Evolutionary conservation across 306 rosid genomes (phyloP).

Genomic region (Fragaria iinumae): DNA sequence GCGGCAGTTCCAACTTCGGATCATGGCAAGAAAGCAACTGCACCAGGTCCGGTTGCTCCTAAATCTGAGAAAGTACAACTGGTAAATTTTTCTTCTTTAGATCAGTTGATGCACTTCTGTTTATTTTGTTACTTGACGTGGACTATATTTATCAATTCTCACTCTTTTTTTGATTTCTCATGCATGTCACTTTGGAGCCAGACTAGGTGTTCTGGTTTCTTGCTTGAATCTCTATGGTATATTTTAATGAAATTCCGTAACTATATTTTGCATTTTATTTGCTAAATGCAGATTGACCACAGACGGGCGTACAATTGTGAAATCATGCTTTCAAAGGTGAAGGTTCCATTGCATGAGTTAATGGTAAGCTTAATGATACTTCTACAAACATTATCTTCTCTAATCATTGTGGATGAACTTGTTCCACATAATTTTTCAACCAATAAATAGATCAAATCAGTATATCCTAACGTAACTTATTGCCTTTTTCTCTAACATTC

Average conservation of each 20-base stretch:
- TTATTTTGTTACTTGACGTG: slow-evolving; percentile 15
- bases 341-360: slow-evolving; percentile 76
- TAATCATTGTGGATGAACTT: background rate
- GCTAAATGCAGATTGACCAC: slow-evolving; percentile 70
- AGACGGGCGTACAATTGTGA: slow-evolving; percentile 93
- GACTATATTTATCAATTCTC: background rate
- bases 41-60: slow-evolving; percentile 47
- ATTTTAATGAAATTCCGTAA: slow-evolving; percentile 7
- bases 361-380: slow-evolving; percentile 53
- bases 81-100: slow-evolving; percentile 48
- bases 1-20: slow-evolving; percentile 61
- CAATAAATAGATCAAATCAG: background rate
- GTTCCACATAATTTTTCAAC: background rate
- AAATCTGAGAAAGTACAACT: slow-evolving; percentile 87
- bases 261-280: background rate
- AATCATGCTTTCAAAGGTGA: slow-evolving; percentile 97
- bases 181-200: background rate
- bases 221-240: background rate
- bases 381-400: background rate
- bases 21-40: slow-evolving; percentile 41
- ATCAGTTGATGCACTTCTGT: slow-evolving; percentile 17
- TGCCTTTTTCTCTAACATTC: slow-evolving; percentile 18
- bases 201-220: background rate
- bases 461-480: background rate
- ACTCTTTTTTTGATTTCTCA: background rate